Conservation (phyloP, 108 stramenopile species). For the Fistulifera pelliculosa region DNA sequence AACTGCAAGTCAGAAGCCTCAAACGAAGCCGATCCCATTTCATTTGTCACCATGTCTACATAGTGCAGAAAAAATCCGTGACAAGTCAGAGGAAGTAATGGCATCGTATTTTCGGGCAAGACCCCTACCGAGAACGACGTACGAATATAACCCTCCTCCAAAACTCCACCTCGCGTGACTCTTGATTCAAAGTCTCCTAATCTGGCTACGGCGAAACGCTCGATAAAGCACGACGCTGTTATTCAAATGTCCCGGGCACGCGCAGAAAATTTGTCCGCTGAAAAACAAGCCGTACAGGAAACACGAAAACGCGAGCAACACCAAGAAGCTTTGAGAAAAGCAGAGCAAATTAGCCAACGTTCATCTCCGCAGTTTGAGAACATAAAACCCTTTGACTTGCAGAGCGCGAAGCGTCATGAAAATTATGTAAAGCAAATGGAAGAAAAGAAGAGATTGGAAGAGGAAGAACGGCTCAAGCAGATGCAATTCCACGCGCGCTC, state of each 20-base stretch:
- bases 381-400: no score
- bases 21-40: neutral
- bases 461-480: no score
- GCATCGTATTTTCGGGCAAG: constrained; percentile 12
- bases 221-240: neutral
- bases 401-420: no score
- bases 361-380: no score
- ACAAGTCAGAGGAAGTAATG: constrained; percentile 2
- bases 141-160: neutral
- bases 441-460: no score
- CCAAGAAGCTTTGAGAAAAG: constrained; percentile 11
- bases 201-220: constrained; percentile 4
- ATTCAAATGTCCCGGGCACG: constrained; percentile 1
- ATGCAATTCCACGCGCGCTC: no score
- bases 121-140: constrained; percentile 11
- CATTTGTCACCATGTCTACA: neutral
- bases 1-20: neutral
- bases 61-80: neutral
- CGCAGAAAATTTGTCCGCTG: constrained; percentile 5
- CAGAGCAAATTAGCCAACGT: neutral
- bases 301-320: constrained; percentile 8
- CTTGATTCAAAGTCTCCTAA: neutral
- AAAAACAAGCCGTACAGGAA: neutral
- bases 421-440: no score
- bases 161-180: neutral